Evolutionary conservation across 1,284 basidiomycete species (phyloP).

Genomic region (Nidula niveotomentosa): DNA sequence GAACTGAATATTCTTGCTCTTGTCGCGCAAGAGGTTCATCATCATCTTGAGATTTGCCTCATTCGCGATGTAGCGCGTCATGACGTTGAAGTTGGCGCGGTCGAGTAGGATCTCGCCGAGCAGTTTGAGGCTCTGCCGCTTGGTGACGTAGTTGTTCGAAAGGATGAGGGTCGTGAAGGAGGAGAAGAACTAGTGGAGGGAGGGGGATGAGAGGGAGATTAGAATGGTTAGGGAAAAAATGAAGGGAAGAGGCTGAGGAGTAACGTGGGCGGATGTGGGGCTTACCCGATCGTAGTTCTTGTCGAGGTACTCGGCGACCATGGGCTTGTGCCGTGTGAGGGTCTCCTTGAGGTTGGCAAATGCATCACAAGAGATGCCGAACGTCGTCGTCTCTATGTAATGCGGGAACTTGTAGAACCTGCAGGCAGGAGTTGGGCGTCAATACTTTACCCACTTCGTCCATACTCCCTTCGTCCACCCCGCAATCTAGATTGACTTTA

Average conservation of each 20-base stretch:
- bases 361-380: conserved; percentile 97
- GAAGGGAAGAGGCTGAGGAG: conserved; percentile 4
- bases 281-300: conserved; percentile 93
- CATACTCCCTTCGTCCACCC: no score
- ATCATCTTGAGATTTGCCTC: conserved; percentile 98
- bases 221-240: not conserved
- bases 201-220: no score
- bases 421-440: conserved; percentile 3
- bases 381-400: conserved; percentile 97
- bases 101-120: conserved; percentile 98
- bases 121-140: conserved; percentile 97
- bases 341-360: conserved; percentile 97
- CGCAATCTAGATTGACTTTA: no score
- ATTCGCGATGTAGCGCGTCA: conserved; percentile 96
- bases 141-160: conserved; percentile 98
- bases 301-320: conserved; percentile 96
- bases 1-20: conserved; percentile 99
- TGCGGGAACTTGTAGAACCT: conserved; percentile 97
- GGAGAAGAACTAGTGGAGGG: conserved; percentile 72
- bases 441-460: no score
- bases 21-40: conserved; percentile 98
- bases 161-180: conserved; percentile 93
- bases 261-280: conserved; percentile 6
- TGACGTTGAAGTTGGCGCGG: conserved; percentile 96
- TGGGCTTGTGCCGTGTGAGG: conserved; percentile 92